Percentiles rank a stretch among this genome's conserved stretches.
Evolutionary conservation across 208 protist genomes (phyloP).

Genomic region (Endotrypanum monterogeii): DNA sequence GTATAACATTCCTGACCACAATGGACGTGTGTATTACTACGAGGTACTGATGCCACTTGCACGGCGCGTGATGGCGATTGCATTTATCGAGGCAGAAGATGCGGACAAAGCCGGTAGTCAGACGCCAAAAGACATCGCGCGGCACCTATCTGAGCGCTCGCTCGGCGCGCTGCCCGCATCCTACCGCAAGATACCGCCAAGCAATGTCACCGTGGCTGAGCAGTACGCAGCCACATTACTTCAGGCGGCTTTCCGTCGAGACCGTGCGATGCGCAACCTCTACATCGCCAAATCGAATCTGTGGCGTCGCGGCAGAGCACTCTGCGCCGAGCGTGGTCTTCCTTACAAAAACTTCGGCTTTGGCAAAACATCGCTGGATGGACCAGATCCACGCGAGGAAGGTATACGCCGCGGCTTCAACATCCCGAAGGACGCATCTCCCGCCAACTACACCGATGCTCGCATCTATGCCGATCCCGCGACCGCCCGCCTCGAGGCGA

Average conservation of each 20-base stretch:
- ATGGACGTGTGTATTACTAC: slow-evolving; percentile 85
- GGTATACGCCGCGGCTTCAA: slow-evolving; percentile 53
- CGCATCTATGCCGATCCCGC: slow-evolving; percentile 31
- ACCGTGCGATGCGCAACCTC: slow-evolving; percentile 60
- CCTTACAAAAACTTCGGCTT: slow-evolving; percentile 75
- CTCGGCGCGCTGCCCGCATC: slow-evolving; percentile 35
- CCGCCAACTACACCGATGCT: slow-evolving; percentile 18
- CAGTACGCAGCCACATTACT: slow-evolving; percentile 84
- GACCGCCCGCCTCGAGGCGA: slow-evolving; percentile 30
- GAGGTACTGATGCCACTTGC: slow-evolving; percentile 86
- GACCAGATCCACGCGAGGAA: slow-evolving; percentile 62
- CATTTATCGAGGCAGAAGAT: slow-evolving; percentile 61
- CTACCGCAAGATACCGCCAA: slow-evolving; percentile 19
- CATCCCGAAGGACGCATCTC: slow-evolving; percentile 33
- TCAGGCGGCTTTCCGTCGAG: slow-evolving; percentile 83
- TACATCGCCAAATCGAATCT: slow-evolving; percentile 47
- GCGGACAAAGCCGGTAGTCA: slow-evolving; percentile 32
- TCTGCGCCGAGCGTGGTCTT: slow-evolving; percentile 58
- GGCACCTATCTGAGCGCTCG: slow-evolving; percentile 73
- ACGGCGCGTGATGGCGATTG: slow-evolving; percentile 81
- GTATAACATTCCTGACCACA: slow-evolving; percentile 88
- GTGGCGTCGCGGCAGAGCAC: slow-evolving; percentile 63
- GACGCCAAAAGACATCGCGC: slow-evolving; percentile 59
- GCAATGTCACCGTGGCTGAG: slow-evolving; percentile 59
- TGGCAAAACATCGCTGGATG: slow-evolving; percentile 44